Conservation (phyloP, 257 asterid genomes). For the Gynochthodes officinalis region DNA sequence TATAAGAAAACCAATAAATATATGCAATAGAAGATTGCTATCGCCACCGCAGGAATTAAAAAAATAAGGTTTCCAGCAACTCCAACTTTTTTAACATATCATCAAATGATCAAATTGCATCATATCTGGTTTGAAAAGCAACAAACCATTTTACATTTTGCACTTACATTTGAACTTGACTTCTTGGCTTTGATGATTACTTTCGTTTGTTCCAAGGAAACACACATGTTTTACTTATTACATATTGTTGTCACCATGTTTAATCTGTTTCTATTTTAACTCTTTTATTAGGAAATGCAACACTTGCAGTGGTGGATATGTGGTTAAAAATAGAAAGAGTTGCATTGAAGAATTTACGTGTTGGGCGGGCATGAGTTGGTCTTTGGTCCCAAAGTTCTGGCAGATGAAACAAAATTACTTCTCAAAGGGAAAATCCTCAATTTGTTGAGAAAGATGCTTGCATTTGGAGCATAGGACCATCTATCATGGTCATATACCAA, state of each 20-base stretch:
- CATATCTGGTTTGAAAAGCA: neutral
- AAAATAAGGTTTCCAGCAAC: too few species aligned
- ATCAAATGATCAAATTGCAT: too few species aligned
- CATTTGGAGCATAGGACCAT: neutral
- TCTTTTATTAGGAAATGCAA: neutral
- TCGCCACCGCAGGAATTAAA: too few species aligned
- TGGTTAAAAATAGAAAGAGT: neutral
- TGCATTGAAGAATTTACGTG: neutral
- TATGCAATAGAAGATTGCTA: too few species aligned
- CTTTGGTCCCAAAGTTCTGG: neutral
- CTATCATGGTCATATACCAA: neutral
- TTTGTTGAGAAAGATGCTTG: neutral
- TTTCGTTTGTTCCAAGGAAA: slow-evolving; percentile 8
- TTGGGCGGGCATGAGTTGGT: neutral
- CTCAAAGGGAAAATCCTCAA: neutral
- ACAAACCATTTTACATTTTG: slow-evolving; percentile 1
- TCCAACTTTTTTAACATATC: too few species aligned
- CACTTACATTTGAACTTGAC: slow-evolving; percentile 6
- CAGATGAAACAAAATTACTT: neutral
- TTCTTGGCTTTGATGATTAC: neutral
- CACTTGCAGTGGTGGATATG: neutral
- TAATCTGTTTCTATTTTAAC: neutral
- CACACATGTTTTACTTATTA: too few species aligned
- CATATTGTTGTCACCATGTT: neutral
- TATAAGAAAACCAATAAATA: too few species aligned